Percentiles rank a stretch among this genome's conserved stretches.
Evolutionary conservation across 108 stramenopile genomes (phyloP).

Genomic region (Chaetoceros tenuissimus): DNA sequence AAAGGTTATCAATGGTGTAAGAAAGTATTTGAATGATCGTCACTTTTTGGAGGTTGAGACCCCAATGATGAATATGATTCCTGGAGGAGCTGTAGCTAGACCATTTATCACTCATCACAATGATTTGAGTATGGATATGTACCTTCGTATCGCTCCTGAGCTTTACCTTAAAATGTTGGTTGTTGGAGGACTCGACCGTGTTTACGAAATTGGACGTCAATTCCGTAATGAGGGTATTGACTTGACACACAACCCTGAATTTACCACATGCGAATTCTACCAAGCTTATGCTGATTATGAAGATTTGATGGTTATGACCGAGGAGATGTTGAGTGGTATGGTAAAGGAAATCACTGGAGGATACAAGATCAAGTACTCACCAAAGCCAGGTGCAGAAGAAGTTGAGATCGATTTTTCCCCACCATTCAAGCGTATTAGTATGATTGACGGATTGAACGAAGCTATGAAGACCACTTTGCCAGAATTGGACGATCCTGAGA

Average conservation of each 20-base stretch:
- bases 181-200: slow-evolving; percentile 96
- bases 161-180: slow-evolving; percentile 98
- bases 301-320: slow-evolving; percentile 97
- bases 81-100: slow-evolving; percentile 96
- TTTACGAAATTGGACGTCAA: slow-evolving; percentile 98
- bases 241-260: slow-evolving; percentile 99
- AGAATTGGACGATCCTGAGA: slow-evolving; percentile 79
- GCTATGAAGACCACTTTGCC: slow-evolving; percentile 77
- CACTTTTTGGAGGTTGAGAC: slow-evolving; percentile 99
- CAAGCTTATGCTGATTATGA: slow-evolving; percentile 99
- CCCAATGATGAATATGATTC: slow-evolving; percentile 99
- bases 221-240: slow-evolving; percentile 99
- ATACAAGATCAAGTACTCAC: slow-evolving; percentile 94
- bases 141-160: slow-evolving; percentile 95
- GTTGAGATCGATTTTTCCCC: slow-evolving; percentile 96
- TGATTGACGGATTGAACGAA: slow-evolving; percentile 96
- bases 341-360: slow-evolving; percentile 92
- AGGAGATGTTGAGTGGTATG: slow-evolving; percentile 92
- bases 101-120: slow-evolving; percentile 99
- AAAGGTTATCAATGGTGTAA: slow-evolving; percentile 87
- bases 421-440: slow-evolving; percentile 94
- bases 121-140: slow-evolving; percentile 91
- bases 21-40: slow-evolving; percentile 89
- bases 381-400: slow-evolving; percentile 82
- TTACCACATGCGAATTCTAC: slow-evolving; percentile 99